Evolutionary conservation across 2,329 filamentous ascomycete genomes (phyloP).

Genomic region (Fusarium globosum): DNA sequence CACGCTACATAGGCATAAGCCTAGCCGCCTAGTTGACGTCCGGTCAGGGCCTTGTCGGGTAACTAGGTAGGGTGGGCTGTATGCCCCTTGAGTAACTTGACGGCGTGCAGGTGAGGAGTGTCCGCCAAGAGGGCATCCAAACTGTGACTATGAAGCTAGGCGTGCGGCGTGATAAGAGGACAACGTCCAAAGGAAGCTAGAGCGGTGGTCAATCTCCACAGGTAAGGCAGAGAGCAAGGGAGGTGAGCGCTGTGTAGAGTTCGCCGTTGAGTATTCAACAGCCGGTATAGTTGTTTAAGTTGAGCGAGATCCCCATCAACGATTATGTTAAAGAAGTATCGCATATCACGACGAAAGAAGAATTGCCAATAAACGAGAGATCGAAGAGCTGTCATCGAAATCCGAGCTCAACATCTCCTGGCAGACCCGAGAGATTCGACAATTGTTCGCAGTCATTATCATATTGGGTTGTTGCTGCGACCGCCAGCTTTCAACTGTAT

Average conservation of each 20-base stretch:
- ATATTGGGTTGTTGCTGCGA: neutral
- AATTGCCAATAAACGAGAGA: neutral
- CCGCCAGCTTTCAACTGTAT: neutral
- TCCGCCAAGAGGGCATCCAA: conserved; percentile 27
- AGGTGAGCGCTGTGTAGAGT: conserved; percentile 20
- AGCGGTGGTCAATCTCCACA: conserved; percentile 30
- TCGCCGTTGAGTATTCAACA: conserved; percentile 16
- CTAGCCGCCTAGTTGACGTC: conserved; percentile 23
- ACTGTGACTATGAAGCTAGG: conserved; percentile 25
- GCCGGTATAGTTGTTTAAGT: conserved; percentile 35
- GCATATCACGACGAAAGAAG: conserved; percentile 12
- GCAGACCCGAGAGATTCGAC: neutral
- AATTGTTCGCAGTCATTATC: conserved; percentile 1
- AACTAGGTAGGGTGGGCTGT: conserved; percentile 20
- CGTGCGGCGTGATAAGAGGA: conserved; percentile 25
- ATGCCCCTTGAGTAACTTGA: conserved; percentile 21
- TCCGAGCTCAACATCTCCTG: neutral
- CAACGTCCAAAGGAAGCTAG: conserved; percentile 14
- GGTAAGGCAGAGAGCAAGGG: conserved; percentile 35
- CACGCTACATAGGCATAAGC: conserved; percentile 1
- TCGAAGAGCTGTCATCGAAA: neutral
- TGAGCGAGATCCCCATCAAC: conserved; percentile 32
- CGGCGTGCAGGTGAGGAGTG: conserved; percentile 25
- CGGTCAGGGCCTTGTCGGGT: conserved; percentile 23
- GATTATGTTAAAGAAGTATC: neutral